Conservation (phyloP, 2,329 filamentous ascomycete genomes). For the Sporothrix curviconia region DNA sequence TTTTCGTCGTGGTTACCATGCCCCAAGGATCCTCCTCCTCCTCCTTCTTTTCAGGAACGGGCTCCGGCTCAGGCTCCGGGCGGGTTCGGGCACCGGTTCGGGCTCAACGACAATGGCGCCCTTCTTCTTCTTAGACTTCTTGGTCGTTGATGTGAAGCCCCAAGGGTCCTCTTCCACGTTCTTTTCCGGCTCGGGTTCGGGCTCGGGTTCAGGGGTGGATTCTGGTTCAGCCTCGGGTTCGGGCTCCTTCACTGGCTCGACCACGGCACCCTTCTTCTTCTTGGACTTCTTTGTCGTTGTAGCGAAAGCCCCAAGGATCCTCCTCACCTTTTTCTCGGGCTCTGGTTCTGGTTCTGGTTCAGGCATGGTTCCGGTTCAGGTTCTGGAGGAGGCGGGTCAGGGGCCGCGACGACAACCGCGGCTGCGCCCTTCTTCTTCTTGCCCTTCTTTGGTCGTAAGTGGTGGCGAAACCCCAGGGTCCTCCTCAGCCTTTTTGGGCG, state of each 20-base stretch:
- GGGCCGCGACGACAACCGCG: too few relatives aligned
- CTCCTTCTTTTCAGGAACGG: slow-evolving; percentile 8
- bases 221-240: slow-evolving; percentile 16
- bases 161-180: slow-evolving; percentile 19
- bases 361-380: slow-evolving; percentile 7
- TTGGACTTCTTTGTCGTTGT: too few relatives aligned
- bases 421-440: slow-evolving; percentile 21
- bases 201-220: slow-evolving; percentile 9
- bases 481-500: too few relatives aligned
- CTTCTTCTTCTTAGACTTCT: slow-evolving; percentile 26
- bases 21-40: slow-evolving; percentile 16
- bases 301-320: slow-evolving; percentile 16
- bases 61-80: slow-evolving; percentile 1
- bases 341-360: slow-evolving; percentile 2
- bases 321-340: slow-evolving; percentile 12
- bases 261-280: slow-evolving; percentile 20
- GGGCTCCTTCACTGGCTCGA: slow-evolving; percentile 10
- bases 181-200: slow-evolving; percentile 10
- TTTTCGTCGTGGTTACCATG: slow-evolving; percentile 11
- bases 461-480: slow-evolving; percentile 8
- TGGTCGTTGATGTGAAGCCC: slow-evolving; percentile 19
- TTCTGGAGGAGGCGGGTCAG: too few relatives aligned
- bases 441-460: slow-evolving; percentile 11
- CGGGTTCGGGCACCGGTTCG: neutral
- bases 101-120: slow-evolving; percentile 9